A percentile compares a stretch with the other conserved stretches of the same genome.
Conservation (phyloP, 805 yeast species). For the Wickerhamiella shivajii region DNA sequence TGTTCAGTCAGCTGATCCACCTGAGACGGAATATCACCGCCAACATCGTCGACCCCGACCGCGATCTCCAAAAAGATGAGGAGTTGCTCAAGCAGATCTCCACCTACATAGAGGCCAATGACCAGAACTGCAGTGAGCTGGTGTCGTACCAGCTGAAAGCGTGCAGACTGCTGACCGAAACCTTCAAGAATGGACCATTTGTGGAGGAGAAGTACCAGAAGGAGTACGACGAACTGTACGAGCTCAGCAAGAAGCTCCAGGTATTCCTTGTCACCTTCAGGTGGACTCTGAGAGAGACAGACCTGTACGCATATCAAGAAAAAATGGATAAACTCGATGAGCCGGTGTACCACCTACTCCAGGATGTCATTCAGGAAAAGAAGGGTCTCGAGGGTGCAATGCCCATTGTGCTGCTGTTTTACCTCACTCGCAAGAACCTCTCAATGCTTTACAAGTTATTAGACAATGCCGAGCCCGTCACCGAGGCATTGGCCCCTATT, state of each 20-base stretch:
- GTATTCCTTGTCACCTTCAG: constrained; percentile 80
- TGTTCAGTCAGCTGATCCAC: constrained; percentile 17
- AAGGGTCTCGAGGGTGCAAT: constrained; percentile 1
- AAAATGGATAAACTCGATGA: constrained; percentile 26
- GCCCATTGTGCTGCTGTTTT: constrained; percentile 26
- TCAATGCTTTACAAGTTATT: constrained; percentile 77
- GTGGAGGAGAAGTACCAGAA: constrained; percentile 38
- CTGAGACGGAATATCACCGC: constrained; percentile 16
- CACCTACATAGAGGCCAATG: constrained; percentile 2
- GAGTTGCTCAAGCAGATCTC: constrained; percentile 10
- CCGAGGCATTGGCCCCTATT: constrained; percentile 82
- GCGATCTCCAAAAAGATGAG: constrained; percentile 6
- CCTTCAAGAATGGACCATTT: constrained; percentile 16
- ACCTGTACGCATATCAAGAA: constrained; percentile 70
- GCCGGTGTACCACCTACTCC: not conserved
- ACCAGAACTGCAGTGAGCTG: constrained; percentile 3
- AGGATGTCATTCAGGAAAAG: not conserved
- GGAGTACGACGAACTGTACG: constrained; percentile 48
- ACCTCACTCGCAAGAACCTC: constrained; percentile 77
- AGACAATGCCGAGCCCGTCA: constrained; percentile 88
- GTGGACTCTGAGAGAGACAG: constrained; percentile 97
- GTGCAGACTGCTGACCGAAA: constrained; percentile 9
- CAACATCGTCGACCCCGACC: constrained; percentile 7
- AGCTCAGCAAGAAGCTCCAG: constrained; percentile 60
- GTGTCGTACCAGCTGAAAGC: constrained; percentile 10